Percentiles rank a stretch among this genome's conserved stretches.
phyloP scores from a whole-genome alignment of 495 filamentous ascomycete genomes.

The Penicillium bialowiezense region DNA sequence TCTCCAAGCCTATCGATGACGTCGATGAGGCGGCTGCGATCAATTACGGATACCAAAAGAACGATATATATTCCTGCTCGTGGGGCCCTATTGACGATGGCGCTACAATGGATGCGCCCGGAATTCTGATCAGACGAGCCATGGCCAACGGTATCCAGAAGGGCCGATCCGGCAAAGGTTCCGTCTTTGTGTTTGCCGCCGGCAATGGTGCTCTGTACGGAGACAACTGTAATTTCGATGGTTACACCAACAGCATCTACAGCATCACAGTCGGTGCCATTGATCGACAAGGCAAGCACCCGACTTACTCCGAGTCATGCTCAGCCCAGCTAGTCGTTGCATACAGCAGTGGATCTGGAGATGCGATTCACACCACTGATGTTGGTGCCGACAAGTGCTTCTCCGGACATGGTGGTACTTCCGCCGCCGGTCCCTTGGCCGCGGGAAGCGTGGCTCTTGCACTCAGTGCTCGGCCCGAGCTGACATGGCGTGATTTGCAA shows the following conservation, averaged over 20 bases:
- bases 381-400: constrained; percentile 82
- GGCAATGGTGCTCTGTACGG: constrained; percentile 85
- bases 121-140: constrained; percentile 80
- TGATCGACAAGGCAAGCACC: constrained; percentile 79
- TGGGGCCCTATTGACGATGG: constrained; percentile 97
- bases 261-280: constrained; percentile 95
- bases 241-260: constrained; percentile 99
- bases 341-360: constrained; percentile 86
- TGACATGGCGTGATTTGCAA: constrained; percentile 94
- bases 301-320: constrained; percentile 93
- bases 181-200: constrained; percentile 94
- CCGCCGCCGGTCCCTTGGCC: constrained; percentile 88
- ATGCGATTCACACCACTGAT: constrained; percentile 94
- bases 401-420: constrained; percentile 84
- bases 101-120: constrained; percentile 87
- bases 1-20: constrained; percentile 86
- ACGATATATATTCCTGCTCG: constrained; percentile 97
- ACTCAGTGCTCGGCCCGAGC: constrained; percentile 76
- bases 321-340: constrained; percentile 93
- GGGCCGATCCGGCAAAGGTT: constrained; percentile 78
- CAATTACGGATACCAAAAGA: constrained; percentile 86
- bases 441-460: constrained; percentile 94
- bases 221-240: constrained; percentile 99
- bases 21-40: constrained; percentile 88
- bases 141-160: constrained; percentile 92